phyloP scores from a whole-genome alignment of 352 stramenopile species.

The Pythium angustatum region DNA sequence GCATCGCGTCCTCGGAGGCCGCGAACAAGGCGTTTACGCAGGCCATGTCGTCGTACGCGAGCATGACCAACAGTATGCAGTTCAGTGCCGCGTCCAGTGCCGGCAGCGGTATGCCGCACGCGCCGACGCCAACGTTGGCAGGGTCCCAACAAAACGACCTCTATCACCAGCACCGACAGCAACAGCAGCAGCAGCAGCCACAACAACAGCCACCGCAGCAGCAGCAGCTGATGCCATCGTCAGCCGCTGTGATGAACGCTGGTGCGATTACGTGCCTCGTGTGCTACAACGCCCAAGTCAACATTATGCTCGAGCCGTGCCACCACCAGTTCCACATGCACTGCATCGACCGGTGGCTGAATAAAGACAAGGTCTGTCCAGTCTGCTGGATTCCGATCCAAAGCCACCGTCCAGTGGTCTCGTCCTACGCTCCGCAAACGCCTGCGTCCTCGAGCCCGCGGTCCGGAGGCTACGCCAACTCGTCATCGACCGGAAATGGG shows the following conservation, averaged over 20 bases:
- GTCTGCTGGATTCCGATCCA: conserved; percentile 76
- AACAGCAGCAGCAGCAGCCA: conserved; percentile 26
- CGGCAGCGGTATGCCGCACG: too few species aligned
- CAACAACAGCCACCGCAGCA: conserved; percentile 22
- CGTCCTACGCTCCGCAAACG: conserved; percentile 20
- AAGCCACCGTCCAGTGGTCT: conserved; percentile 50
- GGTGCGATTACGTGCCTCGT: conserved; percentile 42
- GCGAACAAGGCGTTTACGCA: conserved; percentile 31
- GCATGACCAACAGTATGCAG: conserved; percentile 26
- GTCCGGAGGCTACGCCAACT: not conserved
- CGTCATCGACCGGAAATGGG: too few species aligned
- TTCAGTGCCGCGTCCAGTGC: conserved; percentile 18
- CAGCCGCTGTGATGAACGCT: conserved; percentile 27
- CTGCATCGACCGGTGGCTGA: conserved; percentile 71
- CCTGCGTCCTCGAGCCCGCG: not conserved
- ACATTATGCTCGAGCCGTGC: conserved; percentile 63
- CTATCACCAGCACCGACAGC: conserved; percentile 19
- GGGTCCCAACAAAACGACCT: conserved; percentile 8
- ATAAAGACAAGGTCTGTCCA: conserved; percentile 79
- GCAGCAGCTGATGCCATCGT: conserved; percentile 19
- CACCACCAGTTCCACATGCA: conserved; percentile 79
- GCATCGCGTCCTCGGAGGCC: conserved; percentile 30
- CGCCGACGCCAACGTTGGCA: not conserved
- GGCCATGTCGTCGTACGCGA: conserved; percentile 24
- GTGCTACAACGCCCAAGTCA: conserved; percentile 50